Base-by-base conservation (phyloP, 192 early-diverging fungal species). In the Linnemannia hyalina region DNA sequence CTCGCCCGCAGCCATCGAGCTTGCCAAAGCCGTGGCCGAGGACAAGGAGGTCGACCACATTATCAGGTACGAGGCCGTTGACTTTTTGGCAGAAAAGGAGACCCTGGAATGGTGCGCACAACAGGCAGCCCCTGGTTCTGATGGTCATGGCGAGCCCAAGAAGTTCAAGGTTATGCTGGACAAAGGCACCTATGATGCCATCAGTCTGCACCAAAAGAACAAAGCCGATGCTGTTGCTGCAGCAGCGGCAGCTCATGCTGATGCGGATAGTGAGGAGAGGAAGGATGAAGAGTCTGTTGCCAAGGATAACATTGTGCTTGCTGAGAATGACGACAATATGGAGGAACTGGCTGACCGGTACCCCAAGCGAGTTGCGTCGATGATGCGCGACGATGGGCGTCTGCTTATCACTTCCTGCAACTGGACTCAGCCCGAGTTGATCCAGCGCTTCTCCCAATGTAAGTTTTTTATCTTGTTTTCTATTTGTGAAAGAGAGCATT, bases 181-280 rank as follows among this genome's bases (percentile, higher is more conserved):
- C 85, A 99, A 99, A 87, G 97, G 97, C 69, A 98, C 97, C 0
- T 97, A 95, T 80, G 97, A 99, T 87, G 97, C 97, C 6, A 98
- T 99, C 42, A 93, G 94, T 71, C 88, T 99, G 75, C 47, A 82
- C 85, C 83, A 82, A 81, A 88, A 75, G 70, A 82, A 68, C 52
- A 87, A 82, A 69, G 72, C 23, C 54, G 84, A 81, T 41, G 78
- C 78, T 38, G 78, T 75, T 23, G 49, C 40, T 10, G 75, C 84
- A 0, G 82, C 73, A 9, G 74, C 80, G 0, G 80, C 75, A 9
- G 57, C 41, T 6, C 36, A 46, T 13, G 15, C 47, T 0, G 41
- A 42, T 9, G 44, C 73, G 9, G 57, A 72, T 0, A 68, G 18
- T 3, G 60, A 46, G 29, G 68, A 73, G 55, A 41, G 40, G 55